phyloP scores from a whole-genome alignment of 2,329 filamentous ascomycete genomes.

The Fusarium metavorans region DNA sequence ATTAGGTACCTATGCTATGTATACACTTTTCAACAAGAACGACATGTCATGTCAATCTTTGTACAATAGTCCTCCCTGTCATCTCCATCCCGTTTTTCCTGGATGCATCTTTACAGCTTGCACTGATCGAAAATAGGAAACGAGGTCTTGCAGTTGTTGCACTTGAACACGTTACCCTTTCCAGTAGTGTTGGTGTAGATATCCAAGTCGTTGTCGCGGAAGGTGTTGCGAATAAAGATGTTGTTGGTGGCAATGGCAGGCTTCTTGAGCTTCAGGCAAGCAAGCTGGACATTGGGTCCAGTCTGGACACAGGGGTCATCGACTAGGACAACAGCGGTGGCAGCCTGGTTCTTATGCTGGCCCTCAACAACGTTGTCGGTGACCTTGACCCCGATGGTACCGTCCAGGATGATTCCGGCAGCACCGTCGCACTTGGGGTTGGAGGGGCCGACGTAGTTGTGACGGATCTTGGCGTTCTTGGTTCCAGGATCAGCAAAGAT shows the following conservation, averaged over 20 bases:
- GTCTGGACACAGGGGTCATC: slow-evolving; percentile 38
- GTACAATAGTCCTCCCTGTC: background rate
- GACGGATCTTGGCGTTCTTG: slow-evolving; percentile 43
- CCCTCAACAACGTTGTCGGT: slow-evolving; percentile 45
- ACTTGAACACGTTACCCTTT: slow-evolving; percentile 40
- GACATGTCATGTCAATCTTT: background rate
- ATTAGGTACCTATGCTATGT: background rate
- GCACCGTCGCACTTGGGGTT: slow-evolving; percentile 26
- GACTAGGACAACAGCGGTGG: slow-evolving; percentile 39
- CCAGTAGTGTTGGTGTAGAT: slow-evolving; percentile 33
- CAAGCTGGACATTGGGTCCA: background rate
- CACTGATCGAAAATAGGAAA: background rate
- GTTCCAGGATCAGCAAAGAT: slow-evolving; percentile 50
- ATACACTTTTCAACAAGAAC: background rate
- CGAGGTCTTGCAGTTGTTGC: slow-evolving; percentile 38
- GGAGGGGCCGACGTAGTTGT: slow-evolving; percentile 45
- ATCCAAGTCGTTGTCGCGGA: slow-evolving; percentile 47
- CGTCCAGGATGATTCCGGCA: slow-evolving; percentile 45
- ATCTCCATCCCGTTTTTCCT: background rate
- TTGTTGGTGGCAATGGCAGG: slow-evolving; percentile 42
- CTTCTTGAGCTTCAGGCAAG: slow-evolving; percentile 26
- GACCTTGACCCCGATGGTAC: slow-evolving; percentile 44
- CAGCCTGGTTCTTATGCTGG: slow-evolving; percentile 31
- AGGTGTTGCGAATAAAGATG: slow-evolving; percentile 44
- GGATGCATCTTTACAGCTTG: background rate